Percentiles rank a stretch among this genome's conserved stretches.
phyloP scores from a whole-genome alignment of 75 land plant genomes.

The Adiantum capillusveneris region DNA sequence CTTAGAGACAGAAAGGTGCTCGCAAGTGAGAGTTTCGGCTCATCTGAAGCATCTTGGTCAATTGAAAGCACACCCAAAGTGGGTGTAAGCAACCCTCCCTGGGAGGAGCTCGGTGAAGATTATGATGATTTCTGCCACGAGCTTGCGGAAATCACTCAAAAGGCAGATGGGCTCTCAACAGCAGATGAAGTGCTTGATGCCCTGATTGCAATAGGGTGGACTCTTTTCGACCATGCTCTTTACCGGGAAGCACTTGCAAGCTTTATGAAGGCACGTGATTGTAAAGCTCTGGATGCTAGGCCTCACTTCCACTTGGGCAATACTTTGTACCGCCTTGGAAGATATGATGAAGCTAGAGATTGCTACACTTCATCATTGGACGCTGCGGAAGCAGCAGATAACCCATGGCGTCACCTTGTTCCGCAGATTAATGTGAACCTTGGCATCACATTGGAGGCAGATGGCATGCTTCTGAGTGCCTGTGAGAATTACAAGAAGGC shows the following conservation, averaged over 20 bases:
- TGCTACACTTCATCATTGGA: constrained; percentile 62
- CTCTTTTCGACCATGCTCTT: constrained; percentile 69
- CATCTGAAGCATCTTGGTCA: too few relatives aligned
- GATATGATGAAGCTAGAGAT: constrained; percentile 54
- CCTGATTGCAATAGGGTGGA: constrained; percentile 87
- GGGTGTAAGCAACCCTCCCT: neutral
- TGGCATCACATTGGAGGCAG: constrained; percentile 76
- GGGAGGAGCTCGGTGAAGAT: constrained; percentile 48
- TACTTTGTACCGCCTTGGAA: constrained; percentile 62
- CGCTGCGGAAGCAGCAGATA: constrained; percentile 62
- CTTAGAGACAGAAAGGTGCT: neutral
- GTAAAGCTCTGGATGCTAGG: constrained; percentile 70
- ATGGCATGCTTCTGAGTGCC: constrained; percentile 84
- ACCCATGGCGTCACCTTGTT: constrained; percentile 56
- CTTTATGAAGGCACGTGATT: constrained; percentile 67
- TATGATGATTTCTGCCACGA: constrained; percentile 49
- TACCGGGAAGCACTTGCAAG: constrained; percentile 60
- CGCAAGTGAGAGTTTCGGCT: too few relatives aligned
- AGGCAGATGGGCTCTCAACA: constrained; percentile 55
- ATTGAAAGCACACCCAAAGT: too few relatives aligned
- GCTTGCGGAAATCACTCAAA: constrained; percentile 45
- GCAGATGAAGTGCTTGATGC: constrained; percentile 86
- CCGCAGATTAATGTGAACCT: constrained; percentile 95
- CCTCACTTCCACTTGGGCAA: constrained; percentile 81
- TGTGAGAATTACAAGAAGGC: constrained; percentile 98